A percentile compares a stretch with the other conserved stretches of the same genome.
phyloP scores from a whole-genome alignment of 352 stramenopile species.

The Phytophthora macrochlamydospora region DNA sequence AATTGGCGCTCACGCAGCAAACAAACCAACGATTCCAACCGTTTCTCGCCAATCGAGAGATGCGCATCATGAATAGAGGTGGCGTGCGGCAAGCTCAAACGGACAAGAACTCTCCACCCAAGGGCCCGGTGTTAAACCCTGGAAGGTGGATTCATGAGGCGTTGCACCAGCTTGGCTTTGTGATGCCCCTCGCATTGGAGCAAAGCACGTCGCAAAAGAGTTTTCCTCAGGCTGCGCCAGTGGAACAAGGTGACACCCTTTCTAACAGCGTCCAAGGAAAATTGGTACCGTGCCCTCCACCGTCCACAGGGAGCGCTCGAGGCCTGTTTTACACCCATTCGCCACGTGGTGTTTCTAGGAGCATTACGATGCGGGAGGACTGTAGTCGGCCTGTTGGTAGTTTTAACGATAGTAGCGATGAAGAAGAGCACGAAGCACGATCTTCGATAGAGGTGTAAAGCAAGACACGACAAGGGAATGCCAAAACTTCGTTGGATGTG shows the following conservation, averaged over 20 bases:
- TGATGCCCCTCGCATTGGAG: constrained; percentile 28
- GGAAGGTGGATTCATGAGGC: constrained; percentile 43
- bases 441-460: no score
- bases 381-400: no score
- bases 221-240: neutral
- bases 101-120: constrained; percentile 9
- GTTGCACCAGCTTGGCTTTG: constrained; percentile 45
- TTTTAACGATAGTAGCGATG: no score
- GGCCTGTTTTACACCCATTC: constrained; percentile 23
- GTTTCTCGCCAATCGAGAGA: constrained; percentile 38
- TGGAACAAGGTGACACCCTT: constrained; percentile 25
- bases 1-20: constrained; percentile 54
- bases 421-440: no score
- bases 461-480: no score
- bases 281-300: constrained; percentile 39
- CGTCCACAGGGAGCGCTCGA: constrained; percentile 18
- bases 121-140: constrained; percentile 12
- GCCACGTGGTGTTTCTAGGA: neutral
- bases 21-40: constrained; percentile 61
- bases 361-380: no score
- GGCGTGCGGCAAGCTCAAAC: constrained; percentile 6
- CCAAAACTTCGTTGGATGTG: no score
- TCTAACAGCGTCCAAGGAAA: constrained; percentile 40
- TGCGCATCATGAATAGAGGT: constrained; percentile 29
- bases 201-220: neutral